Conservation (phyloP, 1,284 basidiomycete species). For the Mycosarcoma mackinlayi region DNA sequence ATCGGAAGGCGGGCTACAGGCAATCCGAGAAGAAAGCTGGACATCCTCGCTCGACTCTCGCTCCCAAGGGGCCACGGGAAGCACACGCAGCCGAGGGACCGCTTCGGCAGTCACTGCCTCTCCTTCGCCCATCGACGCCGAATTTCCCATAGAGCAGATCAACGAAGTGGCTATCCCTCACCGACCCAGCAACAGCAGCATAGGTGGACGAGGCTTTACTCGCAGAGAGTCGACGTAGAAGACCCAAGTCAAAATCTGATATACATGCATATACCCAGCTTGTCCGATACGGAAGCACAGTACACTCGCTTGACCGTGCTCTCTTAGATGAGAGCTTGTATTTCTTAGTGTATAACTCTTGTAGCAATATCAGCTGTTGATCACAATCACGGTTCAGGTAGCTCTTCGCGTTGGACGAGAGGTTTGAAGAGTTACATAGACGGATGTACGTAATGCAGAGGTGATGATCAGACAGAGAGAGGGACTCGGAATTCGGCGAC, state of each 20-base stretch:
- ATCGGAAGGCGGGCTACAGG: slow-evolving; percentile 44
- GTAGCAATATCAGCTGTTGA: no score
- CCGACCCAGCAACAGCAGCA: not conserved
- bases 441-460: not conserved
- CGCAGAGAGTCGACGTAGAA: no score
- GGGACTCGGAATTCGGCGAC: not conserved
- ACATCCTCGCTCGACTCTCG: slow-evolving; percentile 39
- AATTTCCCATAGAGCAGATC: slow-evolving; percentile 28
- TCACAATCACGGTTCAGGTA: no score
- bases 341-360: no score
- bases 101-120: slow-evolving; percentile 17
- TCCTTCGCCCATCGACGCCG: slow-evolving; percentile 25
- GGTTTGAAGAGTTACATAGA: no score
- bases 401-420: no score
- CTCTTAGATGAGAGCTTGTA: no score
- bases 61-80: slow-evolving; percentile 22
- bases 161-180: slow-evolving; percentile 24
- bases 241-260: no score
- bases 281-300: no score
- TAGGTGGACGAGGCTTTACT: not conserved
- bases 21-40: slow-evolving; percentile 57
- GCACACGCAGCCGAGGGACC: slow-evolving; percentile 23
- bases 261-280: no score
- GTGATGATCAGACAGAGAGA: no score
- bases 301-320: no score